Percentiles rank a stretch among this genome's conserved stretches.
Conservation (phyloP, 192 early-diverging fungal genomes). For the Backusella morwellensis region DNA sequence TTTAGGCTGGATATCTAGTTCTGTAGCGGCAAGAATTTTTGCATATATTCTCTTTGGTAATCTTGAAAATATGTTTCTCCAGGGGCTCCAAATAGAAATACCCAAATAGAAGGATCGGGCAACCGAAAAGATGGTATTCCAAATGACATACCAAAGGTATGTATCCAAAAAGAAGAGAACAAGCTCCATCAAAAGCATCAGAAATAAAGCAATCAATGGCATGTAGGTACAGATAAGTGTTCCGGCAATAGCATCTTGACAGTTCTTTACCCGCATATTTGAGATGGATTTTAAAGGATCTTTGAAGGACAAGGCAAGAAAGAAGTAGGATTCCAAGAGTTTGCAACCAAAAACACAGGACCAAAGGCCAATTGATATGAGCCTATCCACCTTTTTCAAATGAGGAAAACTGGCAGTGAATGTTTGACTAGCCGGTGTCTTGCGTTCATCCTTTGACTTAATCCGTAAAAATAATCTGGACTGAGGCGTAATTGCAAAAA, state of each 20-base stretch:
- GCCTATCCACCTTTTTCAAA: constrained; percentile 62
- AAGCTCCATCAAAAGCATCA: constrained; percentile 74
- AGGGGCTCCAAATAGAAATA: constrained; percentile 79
- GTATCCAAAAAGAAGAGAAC: constrained; percentile 85
- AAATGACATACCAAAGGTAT: constrained; percentile 87
- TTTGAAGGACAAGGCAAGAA: constrained; percentile 77
- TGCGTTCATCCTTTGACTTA: constrained; percentile 34
- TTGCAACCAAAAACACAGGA: constrained; percentile 72
- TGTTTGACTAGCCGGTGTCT: constrained; percentile 49
- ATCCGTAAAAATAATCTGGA: constrained; percentile 52
- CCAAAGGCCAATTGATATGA: constrained; percentile 73
- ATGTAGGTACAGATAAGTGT: constrained; percentile 61
- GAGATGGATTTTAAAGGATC: constrained; percentile 62
- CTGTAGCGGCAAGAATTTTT: constrained; percentile 65
- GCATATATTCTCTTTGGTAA: constrained; percentile 79
- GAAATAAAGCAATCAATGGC: constrained; percentile 62
- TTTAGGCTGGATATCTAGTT: constrained; percentile 76
- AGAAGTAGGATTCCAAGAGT: constrained; percentile 80
- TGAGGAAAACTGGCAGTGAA: constrained; percentile 77
- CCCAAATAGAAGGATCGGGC: constrained; percentile 72
- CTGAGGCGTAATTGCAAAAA: constrained; percentile 65
- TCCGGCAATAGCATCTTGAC: constrained; percentile 59
- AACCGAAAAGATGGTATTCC: constrained; percentile 81
- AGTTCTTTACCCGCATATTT: constrained; percentile 45
- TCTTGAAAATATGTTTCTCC: constrained; percentile 77